Conservation (phyloP, 2,329 filamentous ascomycete species). For the Aspergillus aculeatinus region DNA sequence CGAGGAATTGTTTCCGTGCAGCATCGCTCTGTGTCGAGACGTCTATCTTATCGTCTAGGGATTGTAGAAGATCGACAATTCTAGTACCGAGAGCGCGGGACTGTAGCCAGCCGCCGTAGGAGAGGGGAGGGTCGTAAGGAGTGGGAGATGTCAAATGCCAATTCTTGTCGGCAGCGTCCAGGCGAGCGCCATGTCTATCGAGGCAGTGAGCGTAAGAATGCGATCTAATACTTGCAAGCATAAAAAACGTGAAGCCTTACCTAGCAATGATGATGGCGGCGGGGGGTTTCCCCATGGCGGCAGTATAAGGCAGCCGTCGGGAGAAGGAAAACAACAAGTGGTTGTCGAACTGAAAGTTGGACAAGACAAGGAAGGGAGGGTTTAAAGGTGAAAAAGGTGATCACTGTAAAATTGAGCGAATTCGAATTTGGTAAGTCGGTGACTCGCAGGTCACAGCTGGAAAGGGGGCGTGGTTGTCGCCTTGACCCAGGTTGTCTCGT, state of each 20-base stretch:
- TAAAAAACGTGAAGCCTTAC: conserved; percentile 25
- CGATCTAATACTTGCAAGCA: background rate
- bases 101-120: conserved; percentile 91
- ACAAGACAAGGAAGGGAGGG: background rate
- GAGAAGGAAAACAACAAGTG: background rate
- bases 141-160: conserved; percentile 93
- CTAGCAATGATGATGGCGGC: conserved; percentile 45
- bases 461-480: background rate
- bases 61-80: conserved; percentile 70
- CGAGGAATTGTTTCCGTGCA: conserved; percentile 3
- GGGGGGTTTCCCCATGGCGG: conserved; percentile 39
- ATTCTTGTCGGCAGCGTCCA: conserved; percentile 90
- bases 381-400: background rate
- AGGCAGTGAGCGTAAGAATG: conserved; percentile 24
- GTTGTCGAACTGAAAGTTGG: background rate
- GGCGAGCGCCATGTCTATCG: conserved; percentile 84
- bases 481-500: background rate
- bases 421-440: background rate
- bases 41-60: conserved; percentile 39
- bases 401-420: background rate
- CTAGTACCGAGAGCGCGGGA: conserved; percentile 76
- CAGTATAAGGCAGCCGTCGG: background rate
- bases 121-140: conserved; percentile 92
- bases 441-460: background rate
- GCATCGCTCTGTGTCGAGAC: conserved; percentile 12